Percentiles rank a stretch among this genome's conserved stretches.
Conservation (phyloP, 768 basidiomycete species). For the Cantharellus anzutake region DNA sequence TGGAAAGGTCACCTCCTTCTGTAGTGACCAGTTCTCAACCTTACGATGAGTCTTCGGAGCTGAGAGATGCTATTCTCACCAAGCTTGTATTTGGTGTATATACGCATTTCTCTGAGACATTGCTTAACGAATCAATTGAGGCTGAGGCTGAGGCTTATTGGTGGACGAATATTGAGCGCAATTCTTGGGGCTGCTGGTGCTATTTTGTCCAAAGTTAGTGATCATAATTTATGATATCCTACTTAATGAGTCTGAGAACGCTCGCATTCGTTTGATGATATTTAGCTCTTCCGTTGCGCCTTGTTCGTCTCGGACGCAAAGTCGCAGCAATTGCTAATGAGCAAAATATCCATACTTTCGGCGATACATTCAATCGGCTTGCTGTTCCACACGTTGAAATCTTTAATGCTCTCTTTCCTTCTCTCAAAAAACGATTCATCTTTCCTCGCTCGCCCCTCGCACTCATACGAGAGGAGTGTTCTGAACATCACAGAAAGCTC, state of each 20-base stretch:
- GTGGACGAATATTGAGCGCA: conserved; percentile 62
- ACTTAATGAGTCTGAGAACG: conserved; percentile 10
- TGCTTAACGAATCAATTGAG: conserved; percentile 44
- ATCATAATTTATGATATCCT: conserved; percentile 4
- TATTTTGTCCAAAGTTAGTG: conserved; percentile 67
- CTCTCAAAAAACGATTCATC: conserved; percentile 47
- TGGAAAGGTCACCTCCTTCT: no score
- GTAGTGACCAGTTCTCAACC: no score
- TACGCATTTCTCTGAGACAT: conserved; percentile 40
- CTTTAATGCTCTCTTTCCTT: conserved; percentile 25
- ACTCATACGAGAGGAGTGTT: conserved; percentile 49
- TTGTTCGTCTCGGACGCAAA: conserved; percentile 3
- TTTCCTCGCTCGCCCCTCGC: background rate
- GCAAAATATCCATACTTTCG: conserved; percentile 19
- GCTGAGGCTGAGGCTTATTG: conserved; percentile 66
- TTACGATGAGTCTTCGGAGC: background rate
- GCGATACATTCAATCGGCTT: conserved; percentile 29
- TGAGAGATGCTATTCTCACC: background rate
- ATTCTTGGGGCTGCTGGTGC: conserved; percentile 30
- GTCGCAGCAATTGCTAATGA: conserved; percentile 26
- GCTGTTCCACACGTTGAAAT: conserved; percentile 32
- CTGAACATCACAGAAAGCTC: conserved; percentile 35
- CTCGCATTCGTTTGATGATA: conserved; percentile 7
- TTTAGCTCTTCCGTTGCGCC: conserved; percentile 11
- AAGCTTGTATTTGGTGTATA: conserved; percentile 24